Percentiles rank a stretch among this genome's conserved stretches.
These are phyloP conservation scores for Sclerotiophoma versabilis DNA, from an alignment of 2,329 filamentous ascomycete genomes.

Conservation along the genomic window DNA sequence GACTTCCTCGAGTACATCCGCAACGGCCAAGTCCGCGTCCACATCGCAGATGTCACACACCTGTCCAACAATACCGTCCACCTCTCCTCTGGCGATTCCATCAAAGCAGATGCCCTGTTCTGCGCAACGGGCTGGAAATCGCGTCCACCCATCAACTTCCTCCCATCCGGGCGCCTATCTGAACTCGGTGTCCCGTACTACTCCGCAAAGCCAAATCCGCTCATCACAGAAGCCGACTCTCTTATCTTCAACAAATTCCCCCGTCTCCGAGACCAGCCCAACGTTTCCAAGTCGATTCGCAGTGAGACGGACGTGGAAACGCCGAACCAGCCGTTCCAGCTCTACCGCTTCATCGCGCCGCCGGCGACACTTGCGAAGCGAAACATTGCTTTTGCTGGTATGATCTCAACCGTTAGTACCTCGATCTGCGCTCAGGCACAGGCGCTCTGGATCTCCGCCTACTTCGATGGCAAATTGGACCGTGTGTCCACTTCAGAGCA, in stretches of 20 bases:
- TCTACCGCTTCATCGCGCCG: conserved; percentile 56
- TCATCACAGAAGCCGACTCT: conserved; percentile 42
- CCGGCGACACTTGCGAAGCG: conserved; percentile 16
- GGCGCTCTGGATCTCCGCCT: conserved; percentile 63
- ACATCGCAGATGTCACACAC: conserved; percentile 62
- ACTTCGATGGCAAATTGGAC: conserved; percentile 62
- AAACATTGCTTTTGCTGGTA: conserved; percentile 29
- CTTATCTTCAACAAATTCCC: conserved; percentile 20
- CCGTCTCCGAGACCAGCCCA: conserved; percentile 15
- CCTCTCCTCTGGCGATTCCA: conserved; percentile 54
- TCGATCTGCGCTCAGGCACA: conserved; percentile 50
- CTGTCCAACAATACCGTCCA: conserved; percentile 59
- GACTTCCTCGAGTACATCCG: conserved; percentile 65
- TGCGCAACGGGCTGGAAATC: conserved; percentile 64
- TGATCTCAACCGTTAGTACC: conserved; percentile 48
- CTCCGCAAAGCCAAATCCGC: conserved; percentile 19
- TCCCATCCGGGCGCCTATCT: conserved; percentile 2
- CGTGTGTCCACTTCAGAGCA: conserved; percentile 23
- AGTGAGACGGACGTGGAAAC: conserved; percentile 6
- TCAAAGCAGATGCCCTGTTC: conserved; percentile 61
- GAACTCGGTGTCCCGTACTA: conserved; percentile 57
- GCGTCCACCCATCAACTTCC: conserved; percentile 14
- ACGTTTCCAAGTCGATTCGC: conserved; percentile 12
- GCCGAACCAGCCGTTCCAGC: conserved; percentile 38
- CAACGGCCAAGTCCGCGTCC: conserved; percentile 61